A percentile compares a stretch with the other conserved stretches of the same genome.
phyloP scores from a whole-genome alignment of 352 stramenopile species.

The Phytophthora pinifolia region DNA sequence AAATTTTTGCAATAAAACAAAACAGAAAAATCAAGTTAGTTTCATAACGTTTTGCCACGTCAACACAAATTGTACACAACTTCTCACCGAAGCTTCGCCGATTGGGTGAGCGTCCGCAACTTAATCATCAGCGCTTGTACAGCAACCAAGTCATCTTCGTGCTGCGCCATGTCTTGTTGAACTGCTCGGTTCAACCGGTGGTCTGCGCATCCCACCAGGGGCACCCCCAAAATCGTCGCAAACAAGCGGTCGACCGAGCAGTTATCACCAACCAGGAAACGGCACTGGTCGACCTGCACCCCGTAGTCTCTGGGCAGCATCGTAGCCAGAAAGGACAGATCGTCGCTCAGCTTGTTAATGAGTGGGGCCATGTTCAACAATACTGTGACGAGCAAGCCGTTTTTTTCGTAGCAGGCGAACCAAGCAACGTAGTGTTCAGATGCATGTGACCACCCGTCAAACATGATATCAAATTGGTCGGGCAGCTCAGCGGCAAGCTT shows the following conservation, averaged over 20 bases:
- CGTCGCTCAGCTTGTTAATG: not conserved
- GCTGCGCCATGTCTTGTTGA: not conserved
- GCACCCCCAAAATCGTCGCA: not conserved
- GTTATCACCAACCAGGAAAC: conserved; percentile 6
- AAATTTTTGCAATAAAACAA: not conserved
- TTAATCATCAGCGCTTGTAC: conserved; percentile 4
- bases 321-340: conserved; percentile 3
- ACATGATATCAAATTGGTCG: not conserved
- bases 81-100: conserved; percentile 1
- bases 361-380: conserved; percentile 4
- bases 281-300: conserved; percentile 1
- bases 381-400: not conserved
- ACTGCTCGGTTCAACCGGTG: conserved; percentile 1
- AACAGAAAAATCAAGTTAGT: not conserved
- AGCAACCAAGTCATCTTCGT: not conserved
- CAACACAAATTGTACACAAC: not conserved
- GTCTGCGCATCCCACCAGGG: not conserved
- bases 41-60: not conserved
- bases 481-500: not conserved
- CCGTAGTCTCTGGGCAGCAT: conserved; percentile 3
- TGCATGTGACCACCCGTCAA: no score
- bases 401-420: not conserved
- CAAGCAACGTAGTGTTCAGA: not conserved
- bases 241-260: not conserved
- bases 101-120: conserved; percentile 4